These are phyloP conservation scores for Mucuna pruriens DNA, from an alignment of 306 rosid genomes.

Conservation along the genomic window DNA sequence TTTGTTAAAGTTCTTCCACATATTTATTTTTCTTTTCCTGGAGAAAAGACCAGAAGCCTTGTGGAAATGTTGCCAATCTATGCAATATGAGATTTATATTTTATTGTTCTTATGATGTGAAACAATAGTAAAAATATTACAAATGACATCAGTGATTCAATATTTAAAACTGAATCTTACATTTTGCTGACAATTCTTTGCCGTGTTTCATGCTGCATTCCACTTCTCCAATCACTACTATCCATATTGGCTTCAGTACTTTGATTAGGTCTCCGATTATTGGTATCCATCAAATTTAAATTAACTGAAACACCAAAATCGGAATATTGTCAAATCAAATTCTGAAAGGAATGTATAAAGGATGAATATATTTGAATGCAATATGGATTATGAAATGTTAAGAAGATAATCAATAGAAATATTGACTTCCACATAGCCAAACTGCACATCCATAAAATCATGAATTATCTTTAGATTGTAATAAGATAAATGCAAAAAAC, in stretches of 20 bases:
- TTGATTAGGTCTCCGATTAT: slow-evolving; percentile 58
- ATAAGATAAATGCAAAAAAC: too few relatives aligned
- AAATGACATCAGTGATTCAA: slow-evolving; percentile 5
- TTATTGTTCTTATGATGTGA: too few relatives aligned
- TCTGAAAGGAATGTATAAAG: slow-evolving; percentile 11
- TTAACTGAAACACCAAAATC: slow-evolving; percentile 7
- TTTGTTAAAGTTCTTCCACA: slow-evolving; percentile 17
- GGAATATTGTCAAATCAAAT: slow-evolving; percentile 25
- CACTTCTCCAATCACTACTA: slow-evolving; percentile 53
- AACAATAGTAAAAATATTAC: neutral
- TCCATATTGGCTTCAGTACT: slow-evolving; percentile 51
- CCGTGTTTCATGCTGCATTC: slow-evolving; percentile 49
- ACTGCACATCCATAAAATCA: neutral
- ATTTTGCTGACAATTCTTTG: slow-evolving; percentile 62
- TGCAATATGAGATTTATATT: neutral
- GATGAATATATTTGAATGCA: neutral
- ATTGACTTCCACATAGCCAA: neutral
- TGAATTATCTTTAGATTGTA: too few relatives aligned
- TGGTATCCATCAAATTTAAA: slow-evolving; percentile 44
- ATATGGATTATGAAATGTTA: slow-evolving; percentile 7
- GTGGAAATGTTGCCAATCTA: neutral
- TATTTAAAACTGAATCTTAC: slow-evolving; percentile 42
- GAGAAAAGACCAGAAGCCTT: neutral
- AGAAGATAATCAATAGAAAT: slow-evolving; percentile 8
- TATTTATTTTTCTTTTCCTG: neutral